A percentile compares a stretch with the other conserved stretches of the same genome.
phyloP scores from a whole-genome alignment of 192 early-diverging fungal species.

The Funneliformis mosseae region DNA sequence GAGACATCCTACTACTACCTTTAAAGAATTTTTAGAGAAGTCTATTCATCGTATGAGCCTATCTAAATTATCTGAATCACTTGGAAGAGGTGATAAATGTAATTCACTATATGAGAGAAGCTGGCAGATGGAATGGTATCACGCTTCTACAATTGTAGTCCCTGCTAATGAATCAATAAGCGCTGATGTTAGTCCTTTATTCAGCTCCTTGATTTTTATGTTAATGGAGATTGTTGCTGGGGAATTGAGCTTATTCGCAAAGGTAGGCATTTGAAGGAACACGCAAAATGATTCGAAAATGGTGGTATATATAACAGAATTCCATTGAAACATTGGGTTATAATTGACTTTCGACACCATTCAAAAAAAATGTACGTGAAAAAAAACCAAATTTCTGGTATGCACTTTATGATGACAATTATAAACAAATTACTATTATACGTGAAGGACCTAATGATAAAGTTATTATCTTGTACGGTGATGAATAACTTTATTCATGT shows the following conservation, averaged over 20 bases:
- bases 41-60: constrained; percentile 9
- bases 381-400: constrained; percentile 29
- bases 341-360: constrained; percentile 30
- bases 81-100: not conserved
- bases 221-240: constrained; percentile 32
- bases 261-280: constrained; percentile 18
- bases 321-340: constrained; percentile 23
- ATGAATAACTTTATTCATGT: too few species aligned
- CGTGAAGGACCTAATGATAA: not conserved
- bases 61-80: not conserved
- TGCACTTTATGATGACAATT: constrained; percentile 10
- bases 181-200: constrained; percentile 28
- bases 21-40: not conserved
- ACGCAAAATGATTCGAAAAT: constrained; percentile 27
- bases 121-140: constrained; percentile 47
- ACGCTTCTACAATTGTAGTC: constrained; percentile 7
- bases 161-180: constrained; percentile 25
- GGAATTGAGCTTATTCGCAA: constrained; percentile 30
- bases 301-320: constrained; percentile 20
- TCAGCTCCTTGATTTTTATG: constrained; percentile 32
- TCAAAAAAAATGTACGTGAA: not conserved
- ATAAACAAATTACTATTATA: constrained; percentile 20
- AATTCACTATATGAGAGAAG: constrained; percentile 35
- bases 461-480: not conserved
- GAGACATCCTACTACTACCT: not conserved